Evolutionary conservation across 2,329 filamentous ascomycete species (phyloP), one percentile per base, ranked within the genome.

Genomic region (Gnomoniopsis sp.): DNA sequence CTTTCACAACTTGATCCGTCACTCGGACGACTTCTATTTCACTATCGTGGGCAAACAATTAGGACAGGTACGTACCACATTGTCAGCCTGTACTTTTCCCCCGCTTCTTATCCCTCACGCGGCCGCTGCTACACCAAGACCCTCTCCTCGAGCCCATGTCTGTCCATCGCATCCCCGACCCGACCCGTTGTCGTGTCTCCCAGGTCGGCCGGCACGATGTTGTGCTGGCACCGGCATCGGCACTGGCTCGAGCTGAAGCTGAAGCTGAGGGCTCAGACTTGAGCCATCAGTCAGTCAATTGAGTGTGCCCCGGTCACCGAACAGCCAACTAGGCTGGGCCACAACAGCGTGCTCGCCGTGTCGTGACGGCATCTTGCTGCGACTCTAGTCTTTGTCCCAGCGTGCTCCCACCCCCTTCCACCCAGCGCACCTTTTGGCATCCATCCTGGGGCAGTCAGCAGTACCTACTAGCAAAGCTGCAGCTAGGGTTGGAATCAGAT

Each of bases 1-100:
- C 26, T 30, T 30, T 8, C 26, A 30, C 26, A 19, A 43, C 38
- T 17, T 11, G 3, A 43, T 43, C 38, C 38, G n/a, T 15, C 38
- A 19, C 12, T 19, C 14, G 38, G 38, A 19, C 38, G 15, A 17
- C 38, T 43, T 43, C 14, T 43, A 43, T 19, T 43, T 4, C 12
- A 15, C 38, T 19, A 6, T 15, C 38, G 38, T 43, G 4, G n/a
- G 15, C 38, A 19, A 11, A 19, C 12, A 15, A 4, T 43, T 15
- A n/a, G n/a, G 38, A 15, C 4, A 47, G 51, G 51, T 53, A 53
- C 51, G 51, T 53, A 51, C 26, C 33, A 34, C 26, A 50, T 50
- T 50, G 49, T 38, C 15, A 30, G 26, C 26, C 26, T 30, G 26
- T 30, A 30, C 26, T 30, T 8, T n/a, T 8, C 26, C 26, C 49